Conservation (phyloP, 2,329 filamentous ascomycete species). For the Dryadomyces sulphureus region DNA sequence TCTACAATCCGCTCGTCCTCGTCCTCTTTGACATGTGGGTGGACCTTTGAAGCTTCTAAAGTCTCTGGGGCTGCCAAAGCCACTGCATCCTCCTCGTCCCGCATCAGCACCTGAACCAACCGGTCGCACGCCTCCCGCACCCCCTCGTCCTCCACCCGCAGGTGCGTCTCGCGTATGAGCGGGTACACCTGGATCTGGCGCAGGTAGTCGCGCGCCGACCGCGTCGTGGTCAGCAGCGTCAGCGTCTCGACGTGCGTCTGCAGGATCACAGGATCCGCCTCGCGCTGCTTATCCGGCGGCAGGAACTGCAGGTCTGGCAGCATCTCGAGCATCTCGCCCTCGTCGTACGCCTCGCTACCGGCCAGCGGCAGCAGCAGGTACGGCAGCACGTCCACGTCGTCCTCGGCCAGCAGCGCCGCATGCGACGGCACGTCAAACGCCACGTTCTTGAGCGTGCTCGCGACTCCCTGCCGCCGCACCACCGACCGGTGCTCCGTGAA, state of each 20-base stretch:
- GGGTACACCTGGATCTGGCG: conserved; percentile 73
- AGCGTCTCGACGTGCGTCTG: conserved; percentile 83
- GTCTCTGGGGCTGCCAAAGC: conserved; percentile 19
- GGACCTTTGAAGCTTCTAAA: too few relatives aligned
- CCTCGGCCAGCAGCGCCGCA: conserved; percentile 51
- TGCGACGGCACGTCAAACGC: conserved; percentile 71
- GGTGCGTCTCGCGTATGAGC: conserved; percentile 73
- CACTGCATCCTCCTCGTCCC: conserved; percentile 41
- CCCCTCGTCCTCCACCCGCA: conserved; percentile 60
- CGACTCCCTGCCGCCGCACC: conserved; percentile 83
- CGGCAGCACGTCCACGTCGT: conserved; percentile 66
- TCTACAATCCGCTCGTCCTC: conserved; percentile 41
- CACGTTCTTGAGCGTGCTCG: conserved; percentile 86
- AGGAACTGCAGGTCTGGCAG: conserved; percentile 80
- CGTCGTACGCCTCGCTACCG: conserved; percentile 73
- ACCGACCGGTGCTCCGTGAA: conserved; percentile 84
- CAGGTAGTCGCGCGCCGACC: conserved; percentile 59
- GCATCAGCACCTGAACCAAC: conserved; percentile 76
- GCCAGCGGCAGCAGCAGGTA: conserved; percentile 82
- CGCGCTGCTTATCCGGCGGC: conserved; percentile 76
- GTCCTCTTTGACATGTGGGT: conserved; percentile 26
- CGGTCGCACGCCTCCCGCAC: conserved; percentile 78
- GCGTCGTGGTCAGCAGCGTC: conserved; percentile 65
- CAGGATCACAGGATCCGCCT: conserved; percentile 61
- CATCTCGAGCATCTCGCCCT: conserved; percentile 78